Conservation (phyloP, 495 filamentous ascomycete genomes). For the Neurospora tetraspora region DNA sequence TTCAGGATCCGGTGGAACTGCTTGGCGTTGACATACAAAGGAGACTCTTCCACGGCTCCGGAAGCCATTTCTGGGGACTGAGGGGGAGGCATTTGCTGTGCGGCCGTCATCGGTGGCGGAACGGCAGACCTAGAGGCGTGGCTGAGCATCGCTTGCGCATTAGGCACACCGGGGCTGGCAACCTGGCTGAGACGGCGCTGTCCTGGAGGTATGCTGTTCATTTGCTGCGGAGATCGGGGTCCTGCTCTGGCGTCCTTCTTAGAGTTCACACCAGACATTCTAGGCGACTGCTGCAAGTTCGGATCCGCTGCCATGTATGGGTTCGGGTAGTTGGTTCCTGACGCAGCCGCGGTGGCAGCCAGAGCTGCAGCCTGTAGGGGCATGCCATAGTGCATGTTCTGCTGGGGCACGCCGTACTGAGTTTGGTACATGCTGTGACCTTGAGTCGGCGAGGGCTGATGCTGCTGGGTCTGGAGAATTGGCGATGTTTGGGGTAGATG, state of each 20-base stretch:
- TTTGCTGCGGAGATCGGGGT: slow-evolving; percentile 52
- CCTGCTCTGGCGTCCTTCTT: slow-evolving; percentile 48
- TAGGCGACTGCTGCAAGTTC: slow-evolving; percentile 49
- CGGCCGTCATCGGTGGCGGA: slow-evolving; percentile 36
- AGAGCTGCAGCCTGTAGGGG: slow-evolving; percentile 57
- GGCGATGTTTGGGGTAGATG: slow-evolving; percentile 51
- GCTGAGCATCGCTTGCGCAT: slow-evolving; percentile 48
- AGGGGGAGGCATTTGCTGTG: slow-evolving; percentile 48
- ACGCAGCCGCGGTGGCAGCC: slow-evolving; percentile 60
- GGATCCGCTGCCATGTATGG: slow-evolving; percentile 44
- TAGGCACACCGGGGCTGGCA: slow-evolving; percentile 50
- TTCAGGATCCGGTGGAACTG: slow-evolving; percentile 98
- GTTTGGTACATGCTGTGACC: slow-evolving; percentile 50
- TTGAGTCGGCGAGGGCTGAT: slow-evolving; percentile 42
- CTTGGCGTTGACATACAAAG: slow-evolving; percentile 96
- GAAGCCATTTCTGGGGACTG: slow-evolving; percentile 76
- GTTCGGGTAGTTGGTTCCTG: slow-evolving; percentile 44
- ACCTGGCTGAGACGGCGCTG: slow-evolving; percentile 54
- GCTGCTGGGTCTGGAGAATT: slow-evolving; percentile 51
- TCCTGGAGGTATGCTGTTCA: slow-evolving; percentile 37
- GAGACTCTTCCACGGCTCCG: slow-evolving; percentile 76
- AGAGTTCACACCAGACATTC: slow-evolving; percentile 37
- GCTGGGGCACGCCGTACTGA: slow-evolving; percentile 46
- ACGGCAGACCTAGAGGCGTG: slow-evolving; percentile 36
- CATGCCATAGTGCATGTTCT: slow-evolving; percentile 52